A percentile compares a stretch with the other conserved stretches of the same genome.
phyloP scores from a whole-genome alignment of 768 basidiomycete species.

The Russula dissimulans region DNA sequence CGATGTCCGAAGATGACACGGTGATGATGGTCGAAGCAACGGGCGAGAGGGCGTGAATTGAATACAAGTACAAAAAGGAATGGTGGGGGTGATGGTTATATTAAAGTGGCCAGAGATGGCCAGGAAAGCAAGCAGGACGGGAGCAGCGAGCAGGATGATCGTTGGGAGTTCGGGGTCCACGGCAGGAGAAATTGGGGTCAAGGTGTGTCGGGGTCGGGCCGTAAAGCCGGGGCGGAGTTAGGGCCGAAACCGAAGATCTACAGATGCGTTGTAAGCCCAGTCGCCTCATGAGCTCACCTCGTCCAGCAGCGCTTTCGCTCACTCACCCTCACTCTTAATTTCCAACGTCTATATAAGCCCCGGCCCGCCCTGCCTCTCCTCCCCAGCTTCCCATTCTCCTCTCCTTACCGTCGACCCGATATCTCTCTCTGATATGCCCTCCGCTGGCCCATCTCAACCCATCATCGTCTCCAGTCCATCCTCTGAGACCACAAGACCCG shows the following conservation, averaged over 20 bases:
- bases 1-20: background rate
- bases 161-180: background rate
- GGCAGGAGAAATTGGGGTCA: background rate
- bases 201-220: background rate
- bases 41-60: background rate
- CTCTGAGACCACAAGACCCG: background rate
- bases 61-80: background rate
- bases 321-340: background rate
- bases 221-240: slow-evolving; percentile 6
- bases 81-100: background rate
- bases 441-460: background rate
- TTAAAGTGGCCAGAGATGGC: background rate
- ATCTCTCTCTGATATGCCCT: slow-evolving; percentile 5
- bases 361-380: background rate
- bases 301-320: too few relatives aligned
- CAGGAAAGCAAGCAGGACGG: background rate
- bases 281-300: slow-evolving; percentile 9
- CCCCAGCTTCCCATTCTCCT: background rate
- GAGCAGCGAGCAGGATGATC: background rate
- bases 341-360: background rate
- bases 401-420: slow-evolving; percentile 7
- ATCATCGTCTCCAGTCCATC: background rate
- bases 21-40: background rate
- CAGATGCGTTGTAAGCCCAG: background rate
- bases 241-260: background rate